Evolutionary conservation across 257 asterid genomes (phyloP).

Genomic region (Anisodus acutangulus): DNA sequence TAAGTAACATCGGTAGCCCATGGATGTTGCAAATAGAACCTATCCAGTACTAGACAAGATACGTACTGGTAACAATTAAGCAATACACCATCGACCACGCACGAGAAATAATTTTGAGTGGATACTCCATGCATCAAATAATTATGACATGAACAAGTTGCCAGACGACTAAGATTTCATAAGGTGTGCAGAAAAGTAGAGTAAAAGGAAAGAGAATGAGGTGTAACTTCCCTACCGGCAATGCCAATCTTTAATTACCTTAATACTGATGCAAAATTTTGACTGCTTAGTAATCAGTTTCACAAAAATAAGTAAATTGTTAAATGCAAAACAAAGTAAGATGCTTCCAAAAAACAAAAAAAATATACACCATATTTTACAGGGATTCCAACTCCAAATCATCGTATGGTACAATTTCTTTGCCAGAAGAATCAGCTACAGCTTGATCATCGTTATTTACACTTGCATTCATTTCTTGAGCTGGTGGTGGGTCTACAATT

Average conservation of each 20-base stretch:
- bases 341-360: not conserved
- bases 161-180: not conserved
- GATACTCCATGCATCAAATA: conserved; percentile 4
- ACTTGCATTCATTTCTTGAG: conserved; percentile 63
- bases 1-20: not conserved
- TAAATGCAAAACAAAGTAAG: not conserved
- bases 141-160: not conserved
- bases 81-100: not conserved
- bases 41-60: conserved; percentile 8
- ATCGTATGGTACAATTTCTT: conserved; percentile 36
- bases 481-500: conserved; percentile 54
- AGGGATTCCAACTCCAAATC: conserved; percentile 57
- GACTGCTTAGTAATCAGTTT: not conserved
- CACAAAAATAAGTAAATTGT: conserved; percentile 19
- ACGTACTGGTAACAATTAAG: not conserved
- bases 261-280: not conserved
- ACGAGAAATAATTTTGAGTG: not conserved
- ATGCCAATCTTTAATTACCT: not conserved
- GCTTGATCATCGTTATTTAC: conserved; percentile 27
- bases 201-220: not conserved
- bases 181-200: not conserved
- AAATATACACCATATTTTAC: conserved; percentile 15
- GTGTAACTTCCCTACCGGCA: not conserved
- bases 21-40: not conserved
- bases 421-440: conserved; percentile 35